phyloP scores from a whole-genome alignment of 2,329 filamentous ascomycete species.

The Aspergillus alliaceus region DNA sequence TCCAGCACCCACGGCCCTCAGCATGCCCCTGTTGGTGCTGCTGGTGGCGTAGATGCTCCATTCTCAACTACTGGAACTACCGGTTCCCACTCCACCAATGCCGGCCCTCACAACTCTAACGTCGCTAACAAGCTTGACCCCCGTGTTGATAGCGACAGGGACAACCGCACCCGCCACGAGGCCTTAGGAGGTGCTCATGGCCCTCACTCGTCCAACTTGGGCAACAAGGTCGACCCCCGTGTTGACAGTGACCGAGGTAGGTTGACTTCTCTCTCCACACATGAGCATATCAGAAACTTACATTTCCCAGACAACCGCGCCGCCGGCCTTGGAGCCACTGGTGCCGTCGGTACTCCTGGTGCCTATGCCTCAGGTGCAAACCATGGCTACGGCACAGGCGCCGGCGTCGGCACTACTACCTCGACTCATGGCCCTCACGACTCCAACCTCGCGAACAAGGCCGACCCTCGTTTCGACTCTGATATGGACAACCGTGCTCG shows the following conservation, averaged over 20 bases:
- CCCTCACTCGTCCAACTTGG: conserved; percentile 44
- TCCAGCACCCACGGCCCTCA: background rate
- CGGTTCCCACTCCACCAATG: background rate
- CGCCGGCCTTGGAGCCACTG: background rate
- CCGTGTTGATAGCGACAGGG: conserved; percentile 14
- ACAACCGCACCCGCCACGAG: conserved; percentile 14
- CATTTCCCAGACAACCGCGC: conserved; percentile 9
- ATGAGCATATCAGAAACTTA: background rate
- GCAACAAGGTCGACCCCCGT: conserved; percentile 56
- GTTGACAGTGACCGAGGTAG: conserved; percentile 16
- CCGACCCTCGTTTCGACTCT: conserved; percentile 34
- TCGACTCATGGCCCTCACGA: conserved; percentile 39
- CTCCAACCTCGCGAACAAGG: conserved; percentile 31
- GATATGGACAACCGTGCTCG: conserved; percentile 32
- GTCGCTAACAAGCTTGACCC: conserved; percentile 22
- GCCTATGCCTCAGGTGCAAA: conserved; percentile 8
- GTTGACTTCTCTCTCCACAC: background rate
- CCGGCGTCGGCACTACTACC: conserved; percentile 7
- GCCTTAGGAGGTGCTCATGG: conserved; percentile 27
- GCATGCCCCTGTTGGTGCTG: background rate
- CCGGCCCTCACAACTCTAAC: conserved; percentile 29
- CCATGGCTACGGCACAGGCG: conserved; percentile 16
- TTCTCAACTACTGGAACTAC: background rate
- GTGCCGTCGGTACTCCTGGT: background rate
- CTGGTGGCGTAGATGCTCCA: background rate